phyloP scores from a whole-genome alignment of 106 monocot species.

The Apostasia shenzhenica region DNA sequence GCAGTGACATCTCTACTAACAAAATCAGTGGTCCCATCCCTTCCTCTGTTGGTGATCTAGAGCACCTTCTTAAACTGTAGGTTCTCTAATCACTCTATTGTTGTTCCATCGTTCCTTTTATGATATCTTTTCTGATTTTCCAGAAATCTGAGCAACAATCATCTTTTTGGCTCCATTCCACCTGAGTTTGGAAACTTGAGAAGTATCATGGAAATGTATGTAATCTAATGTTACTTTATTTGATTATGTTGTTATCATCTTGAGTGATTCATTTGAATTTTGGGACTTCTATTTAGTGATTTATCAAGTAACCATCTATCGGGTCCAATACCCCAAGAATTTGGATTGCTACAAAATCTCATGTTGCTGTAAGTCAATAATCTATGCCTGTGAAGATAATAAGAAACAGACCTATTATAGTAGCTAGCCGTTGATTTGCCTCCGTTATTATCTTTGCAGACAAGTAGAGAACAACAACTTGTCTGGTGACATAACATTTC shows the following conservation, averaged over 20 bases:
- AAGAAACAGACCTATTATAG: too few relatives aligned
- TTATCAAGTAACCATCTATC: constrained; percentile 60
- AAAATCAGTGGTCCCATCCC: constrained; percentile 69
- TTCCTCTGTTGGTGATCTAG: constrained; percentile 79
- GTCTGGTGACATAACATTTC: constrained; percentile 54
- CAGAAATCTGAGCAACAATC: constrained; percentile 89
- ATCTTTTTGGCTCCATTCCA: constrained; percentile 61
- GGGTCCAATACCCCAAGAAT: constrained; percentile 69
- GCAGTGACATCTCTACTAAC: constrained; percentile 80
- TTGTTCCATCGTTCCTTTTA: not conserved
- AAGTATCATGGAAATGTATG: constrained; percentile 90
- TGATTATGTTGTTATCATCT: not conserved
- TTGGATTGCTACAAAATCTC: constrained; percentile 85
- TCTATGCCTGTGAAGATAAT: not conserved
- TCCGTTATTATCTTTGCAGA: constrained; percentile 22
- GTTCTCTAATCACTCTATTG: constrained; percentile 3
- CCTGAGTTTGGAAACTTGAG: constrained; percentile 89
- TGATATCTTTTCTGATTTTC: not conserved
- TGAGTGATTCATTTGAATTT: not conserved
- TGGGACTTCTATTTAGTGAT: constrained; percentile 47
- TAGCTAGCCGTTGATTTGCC: too few relatives aligned
- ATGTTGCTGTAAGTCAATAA: constrained; percentile 41
- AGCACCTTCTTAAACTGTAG: constrained; percentile 94
- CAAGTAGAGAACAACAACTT: constrained; percentile 68
- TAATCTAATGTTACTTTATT: not conserved